phyloP scores from a whole-genome alignment of 352 stramenopile genomes.

The Phytophthora kernoviae region DNA sequence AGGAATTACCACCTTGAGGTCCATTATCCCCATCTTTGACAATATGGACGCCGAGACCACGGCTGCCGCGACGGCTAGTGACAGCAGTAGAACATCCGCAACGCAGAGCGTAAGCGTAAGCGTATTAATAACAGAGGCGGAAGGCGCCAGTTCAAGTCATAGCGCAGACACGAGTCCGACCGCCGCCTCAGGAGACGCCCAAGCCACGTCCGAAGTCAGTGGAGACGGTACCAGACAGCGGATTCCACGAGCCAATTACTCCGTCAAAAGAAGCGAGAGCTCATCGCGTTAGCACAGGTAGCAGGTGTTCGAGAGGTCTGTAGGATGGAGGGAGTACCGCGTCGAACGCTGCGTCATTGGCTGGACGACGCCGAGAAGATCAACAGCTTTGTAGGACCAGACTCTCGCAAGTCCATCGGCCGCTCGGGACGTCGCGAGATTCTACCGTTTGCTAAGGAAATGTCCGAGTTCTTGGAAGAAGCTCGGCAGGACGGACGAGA shows the following conservation, averaged over 20 bases:
- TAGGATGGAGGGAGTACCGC: constrained; percentile 39
- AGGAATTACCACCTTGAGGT: too few relatives aligned
- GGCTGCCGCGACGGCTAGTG: constrained; percentile 7
- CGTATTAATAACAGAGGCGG: constrained; percentile 6
- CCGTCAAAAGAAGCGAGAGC: constrained; percentile 52
- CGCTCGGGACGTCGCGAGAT: constrained; percentile 45
- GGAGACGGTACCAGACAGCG: constrained; percentile 20
- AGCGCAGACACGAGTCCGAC: constrained; percentile 8
- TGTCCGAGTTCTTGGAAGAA: constrained; percentile 36
- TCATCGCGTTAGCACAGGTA: constrained; percentile 42
- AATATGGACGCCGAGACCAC: constrained; percentile 21
- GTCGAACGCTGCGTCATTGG: constrained; percentile 47
- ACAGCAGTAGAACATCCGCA: constrained; percentile 9
- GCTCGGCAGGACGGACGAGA: constrained; percentile 26
- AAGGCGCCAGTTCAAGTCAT: constrained; percentile 5
- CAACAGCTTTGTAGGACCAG: constrained; percentile 40
- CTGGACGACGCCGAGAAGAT: constrained; percentile 52
- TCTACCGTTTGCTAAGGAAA: constrained; percentile 36
- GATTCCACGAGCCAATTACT: constrained; percentile 40
- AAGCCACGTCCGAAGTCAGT: constrained; percentile 7
- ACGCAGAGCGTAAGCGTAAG: constrained; percentile 3
- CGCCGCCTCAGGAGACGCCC: constrained; percentile 10
- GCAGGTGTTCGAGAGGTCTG: constrained; percentile 45
- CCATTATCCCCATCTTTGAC: background rate
- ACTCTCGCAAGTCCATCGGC: constrained; percentile 48